Evolutionary conservation across 2,329 filamentous ascomycete species (phyloP).

Genomic region (Macrophomina phaseolina): DNA sequence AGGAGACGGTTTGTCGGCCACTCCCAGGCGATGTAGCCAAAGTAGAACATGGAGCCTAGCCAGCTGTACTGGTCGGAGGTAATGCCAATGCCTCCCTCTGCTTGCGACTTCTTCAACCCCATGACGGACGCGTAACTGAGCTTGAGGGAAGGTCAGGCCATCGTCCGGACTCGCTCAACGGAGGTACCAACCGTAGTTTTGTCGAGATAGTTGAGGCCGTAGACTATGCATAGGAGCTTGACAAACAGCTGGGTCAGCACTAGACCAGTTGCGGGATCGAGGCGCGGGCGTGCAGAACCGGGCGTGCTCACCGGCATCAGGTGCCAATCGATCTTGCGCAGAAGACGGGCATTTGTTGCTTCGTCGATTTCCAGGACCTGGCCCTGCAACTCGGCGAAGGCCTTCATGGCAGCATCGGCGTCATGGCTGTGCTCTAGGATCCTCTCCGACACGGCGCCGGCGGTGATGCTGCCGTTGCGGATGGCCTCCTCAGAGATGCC

Average conservation of each 20-base stretch:
- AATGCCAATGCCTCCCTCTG: constrained; percentile 50
- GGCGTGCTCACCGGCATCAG: constrained; percentile 57
- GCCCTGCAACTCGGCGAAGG: constrained; percentile 56
- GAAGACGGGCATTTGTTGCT: constrained; percentile 62
- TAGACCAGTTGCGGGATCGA: no score
- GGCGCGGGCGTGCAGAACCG: background rate
- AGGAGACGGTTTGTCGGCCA: constrained; percentile 70
- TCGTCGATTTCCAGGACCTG: constrained; percentile 61
- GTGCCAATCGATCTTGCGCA: constrained; percentile 67
- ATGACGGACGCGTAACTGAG: constrained; percentile 60
- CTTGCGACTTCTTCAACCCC: constrained; percentile 49
- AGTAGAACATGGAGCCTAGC: constrained; percentile 58
- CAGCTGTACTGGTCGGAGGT: constrained; percentile 59
- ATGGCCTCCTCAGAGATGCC: constrained; percentile 9
- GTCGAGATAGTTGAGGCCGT: constrained; percentile 67
- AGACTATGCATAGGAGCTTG: constrained; percentile 44
- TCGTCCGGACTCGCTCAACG: background rate
- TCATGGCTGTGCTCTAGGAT: constrained; percentile 57
- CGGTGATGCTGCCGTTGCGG: constrained; percentile 8
- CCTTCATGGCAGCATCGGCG: constrained; percentile 66
- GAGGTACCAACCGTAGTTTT: constrained; percentile 50
- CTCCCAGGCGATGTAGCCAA: constrained; percentile 65
- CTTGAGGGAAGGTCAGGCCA: constrained; percentile 33
- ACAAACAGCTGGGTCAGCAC: constrained; percentile 3
- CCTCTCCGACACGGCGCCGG: constrained; percentile 1